Evolutionary conservation across 2,329 filamentous ascomycete species (phyloP).

Genomic region (Talaromyces sp.): DNA sequence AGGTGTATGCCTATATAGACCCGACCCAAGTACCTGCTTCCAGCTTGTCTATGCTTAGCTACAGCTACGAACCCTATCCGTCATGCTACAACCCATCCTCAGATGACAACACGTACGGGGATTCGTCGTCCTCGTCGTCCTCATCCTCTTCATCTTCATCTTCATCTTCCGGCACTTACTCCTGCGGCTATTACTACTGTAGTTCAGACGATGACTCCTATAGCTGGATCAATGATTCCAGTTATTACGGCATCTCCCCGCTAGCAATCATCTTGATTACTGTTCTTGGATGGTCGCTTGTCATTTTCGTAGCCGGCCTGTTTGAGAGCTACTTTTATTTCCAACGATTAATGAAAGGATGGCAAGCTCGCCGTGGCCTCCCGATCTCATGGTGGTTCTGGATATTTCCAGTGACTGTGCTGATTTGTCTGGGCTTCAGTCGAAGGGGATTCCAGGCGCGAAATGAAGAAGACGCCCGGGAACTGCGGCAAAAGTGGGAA

Average conservation of each 20-base stretch:
- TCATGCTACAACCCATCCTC: constrained; percentile 13
- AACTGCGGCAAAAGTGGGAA: constrained; percentile 28
- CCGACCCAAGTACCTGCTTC: constrained; percentile 29
- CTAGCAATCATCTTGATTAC: constrained; percentile 27
- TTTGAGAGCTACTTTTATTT: constrained; percentile 32
- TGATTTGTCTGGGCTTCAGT: constrained; percentile 25
- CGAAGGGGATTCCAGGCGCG: constrained; percentile 30
- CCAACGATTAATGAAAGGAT: constrained; percentile 33
- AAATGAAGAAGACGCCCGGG: constrained; percentile 25
- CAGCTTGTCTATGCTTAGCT: constrained; percentile 24
- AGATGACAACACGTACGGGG: constrained; percentile 9
- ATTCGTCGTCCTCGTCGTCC: constrained; percentile 7
- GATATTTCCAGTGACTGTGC: constrained; percentile 23
- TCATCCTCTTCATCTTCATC: background rate
- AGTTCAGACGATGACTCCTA: constrained; percentile 19
- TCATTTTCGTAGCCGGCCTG: constrained; percentile 28
- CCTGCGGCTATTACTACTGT: constrained; percentile 12
- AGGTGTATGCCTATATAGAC: constrained; percentile 27
- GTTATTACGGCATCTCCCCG: constrained; percentile 24
- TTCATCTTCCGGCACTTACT: background rate
- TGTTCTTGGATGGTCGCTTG: constrained; percentile 28
- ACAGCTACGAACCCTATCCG: constrained; percentile 16
- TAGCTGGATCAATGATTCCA: constrained; percentile 24
- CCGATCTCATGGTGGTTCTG: constrained; percentile 29
- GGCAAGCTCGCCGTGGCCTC: constrained; percentile 32